Conservation (phyloP, 192 early-diverging fungal species). For the Coemansia sp. region DNA sequence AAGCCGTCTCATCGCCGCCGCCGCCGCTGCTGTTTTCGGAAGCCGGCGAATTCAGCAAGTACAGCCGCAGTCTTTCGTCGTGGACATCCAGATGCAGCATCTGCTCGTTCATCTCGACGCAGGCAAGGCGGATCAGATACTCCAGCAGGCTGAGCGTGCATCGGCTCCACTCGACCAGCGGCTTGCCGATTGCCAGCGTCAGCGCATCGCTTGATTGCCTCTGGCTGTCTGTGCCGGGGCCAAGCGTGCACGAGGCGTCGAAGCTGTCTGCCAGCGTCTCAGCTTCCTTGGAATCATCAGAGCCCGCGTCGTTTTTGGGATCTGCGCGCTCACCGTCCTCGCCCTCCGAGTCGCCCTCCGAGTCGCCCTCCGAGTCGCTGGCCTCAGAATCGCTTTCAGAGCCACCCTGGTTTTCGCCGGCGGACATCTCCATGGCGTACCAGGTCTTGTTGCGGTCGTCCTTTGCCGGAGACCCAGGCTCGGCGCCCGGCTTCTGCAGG, state of each 20-base stretch:
- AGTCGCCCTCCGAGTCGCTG: neutral
- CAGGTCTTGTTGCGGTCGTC: neutral
- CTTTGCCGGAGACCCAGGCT: constrained; percentile 22
- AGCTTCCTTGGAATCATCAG: neutral
- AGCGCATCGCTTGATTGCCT: neutral
- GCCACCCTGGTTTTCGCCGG: constrained; percentile 7
- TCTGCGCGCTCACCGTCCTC: no score
- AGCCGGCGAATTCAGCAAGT: constrained; percentile 24
- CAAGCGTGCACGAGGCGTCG: constrained; percentile 1
- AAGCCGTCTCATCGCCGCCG: neutral
- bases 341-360: neutral
- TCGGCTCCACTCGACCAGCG: constrained; percentile 30
- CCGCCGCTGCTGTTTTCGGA: neutral
- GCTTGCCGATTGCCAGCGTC: constrained; percentile 10
- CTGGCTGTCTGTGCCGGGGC: neutral
- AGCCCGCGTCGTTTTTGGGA: no score
- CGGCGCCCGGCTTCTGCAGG: constrained; percentile 17
- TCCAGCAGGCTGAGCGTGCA: constrained; percentile 62
- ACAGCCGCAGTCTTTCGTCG: constrained; percentile 68
- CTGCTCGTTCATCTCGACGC: constrained; percentile 65
- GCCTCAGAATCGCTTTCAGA: neutral
- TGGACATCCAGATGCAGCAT: constrained; percentile 59
- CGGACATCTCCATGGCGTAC: constrained; percentile 12
- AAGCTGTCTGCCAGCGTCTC: constrained; percentile 1
- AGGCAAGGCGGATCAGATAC: constrained; percentile 59